phyloP scores from a whole-genome alignment of 176 grass and related monocot species.

The Melocanna baccifera region DNA sequence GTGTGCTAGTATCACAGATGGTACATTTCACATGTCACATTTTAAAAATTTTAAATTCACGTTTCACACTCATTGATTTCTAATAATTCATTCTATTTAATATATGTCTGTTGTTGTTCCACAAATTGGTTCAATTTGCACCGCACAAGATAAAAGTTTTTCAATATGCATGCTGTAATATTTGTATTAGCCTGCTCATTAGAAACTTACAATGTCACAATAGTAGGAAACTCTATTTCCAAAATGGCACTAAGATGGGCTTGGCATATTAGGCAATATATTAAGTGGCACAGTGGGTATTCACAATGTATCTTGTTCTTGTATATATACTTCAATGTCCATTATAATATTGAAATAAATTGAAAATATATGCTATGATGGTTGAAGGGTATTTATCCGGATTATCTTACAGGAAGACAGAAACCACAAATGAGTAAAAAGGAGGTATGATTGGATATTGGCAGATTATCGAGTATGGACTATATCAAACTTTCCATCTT shows the following conservation, averaged over 20 bases:
- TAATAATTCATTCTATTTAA: too few relatives aligned
- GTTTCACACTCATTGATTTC: slow-evolving; percentile 4
- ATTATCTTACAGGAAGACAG: neutral
- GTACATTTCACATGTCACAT: neutral
- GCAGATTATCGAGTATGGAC: neutral
- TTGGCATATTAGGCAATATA: neutral
- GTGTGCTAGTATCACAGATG: neutral
- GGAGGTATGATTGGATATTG: neutral
- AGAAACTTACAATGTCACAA: slow-evolving; percentile 9
- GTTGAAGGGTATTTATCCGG: neutral
- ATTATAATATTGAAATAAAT: neutral
- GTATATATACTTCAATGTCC: neutral
- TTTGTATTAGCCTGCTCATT: neutral
- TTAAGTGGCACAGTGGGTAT: neutral
- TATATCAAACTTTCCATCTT: neutral
- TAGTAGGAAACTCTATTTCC: neutral
- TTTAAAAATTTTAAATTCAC: too few relatives aligned
- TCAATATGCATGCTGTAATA: neutral
- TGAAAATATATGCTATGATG: neutral
- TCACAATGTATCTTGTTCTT: neutral
- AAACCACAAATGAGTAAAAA: neutral
- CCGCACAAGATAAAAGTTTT: neutral
- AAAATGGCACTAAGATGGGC: neutral
- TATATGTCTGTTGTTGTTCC: too few relatives aligned
- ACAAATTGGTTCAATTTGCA: neutral